Base-by-base conservation (phyloP, 2,329 filamentous ascomycete species). In the Colletotrichum shisoi region DNA sequence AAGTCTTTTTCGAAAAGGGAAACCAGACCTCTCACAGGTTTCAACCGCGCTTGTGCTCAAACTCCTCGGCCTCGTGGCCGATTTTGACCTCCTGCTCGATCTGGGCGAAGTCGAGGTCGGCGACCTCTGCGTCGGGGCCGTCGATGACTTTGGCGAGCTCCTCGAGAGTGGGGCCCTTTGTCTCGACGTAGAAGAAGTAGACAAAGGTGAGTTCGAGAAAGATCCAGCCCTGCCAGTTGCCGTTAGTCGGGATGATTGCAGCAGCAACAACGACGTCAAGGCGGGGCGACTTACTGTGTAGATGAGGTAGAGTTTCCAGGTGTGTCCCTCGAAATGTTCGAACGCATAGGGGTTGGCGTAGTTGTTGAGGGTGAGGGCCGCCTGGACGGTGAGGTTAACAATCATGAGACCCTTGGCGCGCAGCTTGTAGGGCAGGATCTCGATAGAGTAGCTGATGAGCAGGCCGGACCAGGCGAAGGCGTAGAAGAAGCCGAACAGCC, bases 141-240 rank as follows among this genome's bases (percentile, higher is more conserved):
- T 90, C 87, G 76, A 90, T 89, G 77, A 90, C 83, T 78, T 86
- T 86, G 73, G 85, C 87, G 56, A 90, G 82, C 76, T 90, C 87
- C 77, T 90, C 87, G 42, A 90, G 86, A 19, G 87, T 89, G 2
- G 85, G 85, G 39, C 87, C 87, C 70, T 82, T 83, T 45, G 87
- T 90, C 78, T 91, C 87, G 71, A 89, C 78, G 73, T 81, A 82
- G 78, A 82, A 81, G 74, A 81, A 84, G 76, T 84, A 87, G 69
- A 87, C 81, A 74, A 85, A 85, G 72, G 74, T 77, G 61, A 87
- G 76, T 76, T 87, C 84, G 74, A 83, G 71, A 73, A 82, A 81
- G 75, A 86, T 83, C 84, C 84, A 87, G 77, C 53, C 56, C 67
- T 68, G 19, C 13, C 31, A n/a, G 34, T 34, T 2, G 11, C 21